Base-by-base conservation (phyloP, 768 basidiomycete genomes). In the Russula sp. region DNA sequence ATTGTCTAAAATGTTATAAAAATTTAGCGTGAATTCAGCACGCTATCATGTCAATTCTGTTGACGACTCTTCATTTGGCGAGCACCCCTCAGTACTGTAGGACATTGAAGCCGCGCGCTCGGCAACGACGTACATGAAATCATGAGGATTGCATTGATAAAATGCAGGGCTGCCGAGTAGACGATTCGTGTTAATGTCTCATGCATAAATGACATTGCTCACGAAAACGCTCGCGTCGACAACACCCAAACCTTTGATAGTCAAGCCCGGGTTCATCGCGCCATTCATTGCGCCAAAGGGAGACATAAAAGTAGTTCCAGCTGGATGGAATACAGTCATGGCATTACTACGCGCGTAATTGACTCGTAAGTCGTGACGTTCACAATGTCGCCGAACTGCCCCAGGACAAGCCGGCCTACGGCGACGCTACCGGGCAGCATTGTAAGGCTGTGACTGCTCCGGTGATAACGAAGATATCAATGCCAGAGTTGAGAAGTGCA, bases 151-250 rank as follows among this genome's bases (percentile, higher is more conserved):
- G 60, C 51, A 60, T 60, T 49, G 50, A 59, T 14, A 35, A 48
- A 13, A 59, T 40, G 9, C 40, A 51, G 22, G 58, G 58, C 58
- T 50, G 27, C 27, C 27, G 27, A 27, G 27, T 27, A 11, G 37
- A 35, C 31, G 14, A n/a, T 20, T 20, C 9, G 18, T 6, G 37
- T 16, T 31, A 18, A 7, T n/a, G 10, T 35, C 11, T 27, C 6
- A 34, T 18, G 48, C 27, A 16, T 14, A 51, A 14, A 16, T 32
- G 16, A 16, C 3, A 40, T 51, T 35, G 51, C 63, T 47, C 42
- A 59, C 52, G 35, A 64, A 35, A 31, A 60, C 42, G 32, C 63
- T 64, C 34, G 57, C 51, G 22, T 64, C 63, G 13, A 64, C 63
- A 32, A 64, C 32, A 22, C 63, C 50, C 37, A 60, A 48, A 8